Percentiles rank a stretch among this genome's conserved stretches.
Conservation (phyloP, 306 rosid species). For the Cucumis hystrix region DNA sequence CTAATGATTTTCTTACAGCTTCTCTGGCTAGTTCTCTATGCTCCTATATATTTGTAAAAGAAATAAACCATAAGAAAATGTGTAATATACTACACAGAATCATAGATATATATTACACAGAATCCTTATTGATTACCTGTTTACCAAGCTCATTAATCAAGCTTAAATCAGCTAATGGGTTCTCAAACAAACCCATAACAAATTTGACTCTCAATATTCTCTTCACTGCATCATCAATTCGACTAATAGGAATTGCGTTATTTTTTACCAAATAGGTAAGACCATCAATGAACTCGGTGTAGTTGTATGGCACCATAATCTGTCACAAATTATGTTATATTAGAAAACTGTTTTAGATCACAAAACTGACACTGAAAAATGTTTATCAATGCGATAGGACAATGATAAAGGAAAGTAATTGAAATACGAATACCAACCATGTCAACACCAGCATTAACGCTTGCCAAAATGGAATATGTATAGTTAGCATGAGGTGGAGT, state of each 20-base stretch:
- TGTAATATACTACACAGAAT: too few relatives aligned
- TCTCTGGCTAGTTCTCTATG: conserved; percentile 33
- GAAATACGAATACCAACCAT: neutral
- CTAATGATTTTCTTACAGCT: conserved; percentile 25
- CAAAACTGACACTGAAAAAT: too few relatives aligned
- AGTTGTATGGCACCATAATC: neutral
- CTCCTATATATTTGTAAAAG: conserved; percentile 2
- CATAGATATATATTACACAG: too few relatives aligned
- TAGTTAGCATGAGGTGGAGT: conserved; percentile 22
- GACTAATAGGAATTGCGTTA: neutral
- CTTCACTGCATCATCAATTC: neutral
- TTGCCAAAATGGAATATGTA: conserved; percentile 17
- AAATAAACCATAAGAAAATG: neutral
- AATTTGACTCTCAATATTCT: neutral
- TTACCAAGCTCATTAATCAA: neutral
- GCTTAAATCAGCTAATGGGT: neutral
- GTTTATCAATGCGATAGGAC: too few relatives aligned
- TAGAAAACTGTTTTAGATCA: too few relatives aligned
- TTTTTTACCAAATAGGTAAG: neutral
- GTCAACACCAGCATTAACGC: conserved; percentile 27
- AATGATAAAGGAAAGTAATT: too few relatives aligned
- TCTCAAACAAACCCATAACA: neutral
- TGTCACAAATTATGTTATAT: neutral
- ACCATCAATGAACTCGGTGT: neutral
- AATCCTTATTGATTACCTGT: neutral